These are phyloP conservation scores for Taxillus chinensis DNA, from an alignment of 164 flowering plant species.

Conservation along the genomic window DNA sequence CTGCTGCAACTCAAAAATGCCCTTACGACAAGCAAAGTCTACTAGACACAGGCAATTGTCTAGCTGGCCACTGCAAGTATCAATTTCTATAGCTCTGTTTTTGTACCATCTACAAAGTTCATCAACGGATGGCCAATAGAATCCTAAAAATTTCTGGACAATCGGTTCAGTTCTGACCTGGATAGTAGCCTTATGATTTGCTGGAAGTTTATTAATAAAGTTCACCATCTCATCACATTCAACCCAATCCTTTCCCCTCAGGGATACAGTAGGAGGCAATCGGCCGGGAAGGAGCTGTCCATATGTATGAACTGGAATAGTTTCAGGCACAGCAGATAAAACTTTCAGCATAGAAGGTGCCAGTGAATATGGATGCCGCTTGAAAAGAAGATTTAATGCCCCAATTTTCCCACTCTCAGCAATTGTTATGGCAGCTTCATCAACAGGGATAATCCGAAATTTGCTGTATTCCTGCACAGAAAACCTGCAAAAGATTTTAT, in stretches of 20 bases:
- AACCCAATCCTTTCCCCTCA: slow-evolving; percentile 93
- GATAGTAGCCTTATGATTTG: slow-evolving; percentile 20
- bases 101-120: slow-evolving; percentile 77
- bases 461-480: slow-evolving; percentile 67
- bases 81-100: slow-evolving; percentile 74
- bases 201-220: slow-evolving; percentile 29
- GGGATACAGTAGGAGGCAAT: slow-evolving; percentile 55
- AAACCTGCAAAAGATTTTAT: slow-evolving; percentile 62
- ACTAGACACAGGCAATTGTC: slow-evolving; percentile 72
- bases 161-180: slow-evolving; percentile 66
- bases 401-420: slow-evolving; percentile 96
- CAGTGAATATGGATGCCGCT: slow-evolving; percentile 92
- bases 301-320: slow-evolving; percentile 76
- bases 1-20: slow-evolving; percentile 55
- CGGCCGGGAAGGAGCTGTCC: slow-evolving; percentile 90
- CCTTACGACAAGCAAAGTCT: slow-evolving; percentile 70
- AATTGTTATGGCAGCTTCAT: slow-evolving; percentile 61
- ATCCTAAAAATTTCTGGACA: slow-evolving; percentile 40
- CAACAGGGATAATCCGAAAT: slow-evolving; percentile 58
- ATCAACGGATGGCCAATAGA: slow-evolving; percentile 63
- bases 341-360: slow-evolving; percentile 56
- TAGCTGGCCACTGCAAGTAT: slow-evolving; percentile 72
- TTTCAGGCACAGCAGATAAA: slow-evolving; percentile 87
- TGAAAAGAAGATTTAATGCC: slow-evolving; percentile 86
- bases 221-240: slow-evolving; percentile 63